Conservation (phyloP, 169 alveolate genomes). For the Eimeria necatrix region DNA sequence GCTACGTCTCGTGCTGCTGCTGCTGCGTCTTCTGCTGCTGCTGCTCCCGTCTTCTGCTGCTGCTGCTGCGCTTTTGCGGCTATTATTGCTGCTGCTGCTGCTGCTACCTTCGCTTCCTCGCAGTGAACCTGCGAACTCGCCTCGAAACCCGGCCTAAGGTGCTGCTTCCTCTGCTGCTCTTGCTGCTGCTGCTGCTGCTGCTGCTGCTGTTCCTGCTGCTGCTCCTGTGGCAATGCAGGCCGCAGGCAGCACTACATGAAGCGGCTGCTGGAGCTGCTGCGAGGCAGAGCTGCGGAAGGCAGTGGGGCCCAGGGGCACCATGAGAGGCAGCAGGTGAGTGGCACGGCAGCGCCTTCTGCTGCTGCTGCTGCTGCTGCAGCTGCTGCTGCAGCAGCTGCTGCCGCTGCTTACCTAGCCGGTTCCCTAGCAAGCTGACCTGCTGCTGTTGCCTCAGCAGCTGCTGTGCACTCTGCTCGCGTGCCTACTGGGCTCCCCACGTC, state of each 20-base stretch:
- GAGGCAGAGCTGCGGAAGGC: conserved; percentile 39
- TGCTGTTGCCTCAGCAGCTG: conserved; percentile 17
- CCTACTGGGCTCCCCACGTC: conserved; percentile 7
- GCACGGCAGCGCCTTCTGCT: conserved; percentile 23
- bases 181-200: conserved; percentile 57
- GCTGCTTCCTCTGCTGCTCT: background rate
- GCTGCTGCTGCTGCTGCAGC: conserved; percentile 41
- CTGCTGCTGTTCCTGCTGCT: conserved; percentile 33
- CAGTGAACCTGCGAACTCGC: background rate
- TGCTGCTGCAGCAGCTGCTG: conserved; percentile 47
- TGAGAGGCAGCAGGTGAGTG: conserved; percentile 31
- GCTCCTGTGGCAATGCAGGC: too few species aligned
- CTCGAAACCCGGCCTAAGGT: background rate
- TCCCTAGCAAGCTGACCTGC: background rate
- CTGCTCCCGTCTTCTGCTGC: conserved; percentile 42
- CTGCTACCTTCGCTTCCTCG: background rate
- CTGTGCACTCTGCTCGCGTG: background rate
- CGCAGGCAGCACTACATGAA: conserved; percentile 33
- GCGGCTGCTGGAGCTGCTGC: conserved; percentile 45
- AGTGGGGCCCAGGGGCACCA: conserved; percentile 56
- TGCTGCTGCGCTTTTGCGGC: background rate
- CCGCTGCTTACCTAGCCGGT: too few species aligned
- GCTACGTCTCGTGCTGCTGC: conserved; percentile 20
- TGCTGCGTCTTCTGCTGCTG: conserved; percentile 13
- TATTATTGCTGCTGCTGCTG: background rate